These are phyloP conservation scores for Fusarium sp. DNA, from an alignment of 2,329 filamentous ascomycete genomes.

Conservation along the genomic window DNA sequence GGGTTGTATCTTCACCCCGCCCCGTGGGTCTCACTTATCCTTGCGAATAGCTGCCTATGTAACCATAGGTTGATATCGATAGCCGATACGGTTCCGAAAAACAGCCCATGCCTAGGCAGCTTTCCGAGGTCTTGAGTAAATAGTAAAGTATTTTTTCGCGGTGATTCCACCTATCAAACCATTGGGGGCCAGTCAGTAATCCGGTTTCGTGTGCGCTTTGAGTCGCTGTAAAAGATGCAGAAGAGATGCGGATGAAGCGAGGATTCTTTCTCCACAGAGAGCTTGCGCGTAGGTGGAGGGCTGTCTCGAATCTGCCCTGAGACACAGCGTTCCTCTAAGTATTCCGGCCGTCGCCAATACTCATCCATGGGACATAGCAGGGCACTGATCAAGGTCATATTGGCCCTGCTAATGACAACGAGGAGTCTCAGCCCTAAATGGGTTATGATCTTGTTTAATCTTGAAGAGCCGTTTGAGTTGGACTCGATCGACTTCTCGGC, in stretches of 20 bases:
- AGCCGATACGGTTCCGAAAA: neutral
- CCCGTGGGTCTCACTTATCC: neutral
- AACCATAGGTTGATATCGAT: neutral
- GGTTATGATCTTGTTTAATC: neutral
- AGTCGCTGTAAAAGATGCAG: neutral
- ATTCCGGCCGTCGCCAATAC: neutral
- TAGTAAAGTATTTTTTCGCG: neutral
- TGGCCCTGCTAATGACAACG: neutral
- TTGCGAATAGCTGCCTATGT: conserved; percentile 1
- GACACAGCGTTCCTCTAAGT: neutral
- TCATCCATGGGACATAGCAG: neutral
- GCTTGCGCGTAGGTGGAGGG: neutral
- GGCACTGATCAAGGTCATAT: neutral
- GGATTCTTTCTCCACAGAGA: neutral
- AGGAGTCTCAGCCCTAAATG: neutral
- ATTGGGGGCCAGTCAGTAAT: neutral
- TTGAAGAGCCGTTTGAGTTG: neutral
- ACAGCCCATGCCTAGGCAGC: neutral
- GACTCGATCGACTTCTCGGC: neutral
- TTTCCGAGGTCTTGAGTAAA: neutral
- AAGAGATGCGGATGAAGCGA: neutral
- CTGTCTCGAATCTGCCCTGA: neutral
- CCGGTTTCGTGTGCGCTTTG: neutral
- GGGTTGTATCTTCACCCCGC: conserved; percentile 14
- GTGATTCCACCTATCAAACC: too few relatives aligned